Base-by-base conservation (phyloP, 805 yeast genomes). In the Barnettozyma wickerhamii region DNA sequence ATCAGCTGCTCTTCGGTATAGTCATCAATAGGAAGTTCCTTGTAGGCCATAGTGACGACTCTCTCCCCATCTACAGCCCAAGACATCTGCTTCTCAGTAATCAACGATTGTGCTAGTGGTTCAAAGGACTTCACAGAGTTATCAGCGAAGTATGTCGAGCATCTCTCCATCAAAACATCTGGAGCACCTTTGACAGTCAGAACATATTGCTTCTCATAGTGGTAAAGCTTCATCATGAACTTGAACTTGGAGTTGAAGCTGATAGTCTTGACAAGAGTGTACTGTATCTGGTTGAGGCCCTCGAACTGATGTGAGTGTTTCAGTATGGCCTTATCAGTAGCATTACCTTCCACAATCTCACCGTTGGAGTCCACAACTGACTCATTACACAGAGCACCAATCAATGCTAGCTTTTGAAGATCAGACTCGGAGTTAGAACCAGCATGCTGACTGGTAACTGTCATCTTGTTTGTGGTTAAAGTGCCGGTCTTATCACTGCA, bases 391-490 rank as follows among this genome's bases (percentile, higher is more conserved):
- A 69, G 45, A 18, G 50, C 49, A 10, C 64, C 55, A 15, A 64
- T 49, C 10, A 57, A 33, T 7, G 48, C 18, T 4, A 55, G 33
- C 17, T 41, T 40, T 1, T 31, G 15, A 2, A 30, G 33, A 3
- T 24, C 24, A 3, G 29, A 24, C 4, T 29, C 33, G 4, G 37
- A 41, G 12, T 28, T 37, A 17, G 24, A 36, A 28, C 47, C 50
- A 32, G 43, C 37, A 18, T 35, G 23, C 26, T 45, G 37, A 34
- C 58, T 50, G 2, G 68, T 65, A 2, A 68, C 73, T 21, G 58
- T 44, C 75, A 75, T 73, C 42, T 65, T 64, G 52, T 75, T 75
- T 48, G 72, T 64, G 20, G 82, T 76, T 35, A 76, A 58, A 5
- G 73, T 68, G 13, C 73, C 73, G 6, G 73, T 68, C 43, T 68